phyloP scores from a whole-genome alignment of 345 rosid species.

The Eucalyptus sp. region DNA sequence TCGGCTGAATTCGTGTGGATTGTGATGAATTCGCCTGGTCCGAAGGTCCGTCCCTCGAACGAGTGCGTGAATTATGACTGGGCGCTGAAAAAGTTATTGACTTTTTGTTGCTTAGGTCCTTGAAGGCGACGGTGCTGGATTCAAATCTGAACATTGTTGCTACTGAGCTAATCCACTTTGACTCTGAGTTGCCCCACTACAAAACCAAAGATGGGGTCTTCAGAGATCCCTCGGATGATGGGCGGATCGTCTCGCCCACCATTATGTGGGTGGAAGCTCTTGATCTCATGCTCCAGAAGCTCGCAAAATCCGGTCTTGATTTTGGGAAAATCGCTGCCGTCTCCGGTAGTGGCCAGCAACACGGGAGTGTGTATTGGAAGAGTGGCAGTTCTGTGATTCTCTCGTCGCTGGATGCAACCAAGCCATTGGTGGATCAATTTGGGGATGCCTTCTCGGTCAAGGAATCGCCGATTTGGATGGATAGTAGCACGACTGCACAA shows the following conservation, averaged over 20 bases:
- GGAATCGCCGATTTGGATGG: conserved; percentile 97
- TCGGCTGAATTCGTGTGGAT: neutral
- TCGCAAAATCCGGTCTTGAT: conserved; percentile 39
- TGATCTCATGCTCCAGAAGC: conserved; percentile 64
- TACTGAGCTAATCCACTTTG: conserved; percentile 67
- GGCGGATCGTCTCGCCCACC: conserved; percentile 92
- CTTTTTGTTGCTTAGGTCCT: conserved; percentile 38
- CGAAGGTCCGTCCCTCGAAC: neutral
- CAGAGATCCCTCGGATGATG: conserved; percentile 50
- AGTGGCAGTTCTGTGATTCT: conserved; percentile 41
- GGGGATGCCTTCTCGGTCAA: conserved; percentile 46
- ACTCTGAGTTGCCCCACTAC: conserved; percentile 68
- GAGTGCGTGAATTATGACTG: neutral
- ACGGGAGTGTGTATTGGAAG: conserved; percentile 95
- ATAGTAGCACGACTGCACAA: conserved; percentile 68
- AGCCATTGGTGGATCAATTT: conserved; percentile 48
- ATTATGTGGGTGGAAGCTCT: conserved; percentile 96
- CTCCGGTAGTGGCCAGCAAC: conserved; percentile 97
- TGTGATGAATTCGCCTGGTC: neutral
- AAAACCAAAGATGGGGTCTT: conserved; percentile 79
- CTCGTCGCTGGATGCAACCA: conserved; percentile 43
- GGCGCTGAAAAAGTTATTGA: neutral
- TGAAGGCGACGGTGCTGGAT: conserved; percentile 89
- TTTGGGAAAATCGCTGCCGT: conserved; percentile 62
- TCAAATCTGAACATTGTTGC: conserved; percentile 49